Base-by-base conservation (phyloP, 148 eudicot species). In the Chenopodium suecicum region DNA sequence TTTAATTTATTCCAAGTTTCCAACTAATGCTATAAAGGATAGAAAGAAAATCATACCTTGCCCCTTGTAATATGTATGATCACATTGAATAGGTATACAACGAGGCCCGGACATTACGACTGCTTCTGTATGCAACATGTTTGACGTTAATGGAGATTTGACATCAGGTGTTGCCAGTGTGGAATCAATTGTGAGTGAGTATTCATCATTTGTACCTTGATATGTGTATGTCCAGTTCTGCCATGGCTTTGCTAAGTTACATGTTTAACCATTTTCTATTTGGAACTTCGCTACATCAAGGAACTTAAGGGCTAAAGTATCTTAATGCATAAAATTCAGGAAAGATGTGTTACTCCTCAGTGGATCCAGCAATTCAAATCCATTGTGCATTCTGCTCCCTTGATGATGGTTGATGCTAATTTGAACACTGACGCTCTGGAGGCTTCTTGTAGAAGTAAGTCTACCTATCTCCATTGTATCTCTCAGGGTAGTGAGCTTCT, bases 331-430 rank as follows among this genome's bases (percentile, higher is more conserved):
- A 73, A 52, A 74, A 84, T 80, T 65, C 86, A 94, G 99, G 99
- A 96, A 83, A 89, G 77, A 78, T 88, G 79, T 86, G 90, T 96
- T 67, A 88, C 91, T 56, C 93, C 95, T 27, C 89, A 86, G 67
- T 94, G 98, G 99, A 91, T 96, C 84, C 81, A 54, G 80, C 85
- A 80, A 50, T 96, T 94, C 82, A 86, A 73, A 60, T 74, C 79
- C 69, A 81, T 76, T 62, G 71, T 96, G 63, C 27, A 70, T 46
- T 83, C 86, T 86, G 89, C 97, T 83, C 97, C 97, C 6, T 17
- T 96, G 63, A 62, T 94, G 92, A 89, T 96, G 95, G 87, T 94
- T 82, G 99, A 96, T 91, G 98, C 99, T 79, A 96, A 96, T 83
- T 89, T 96, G 86, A 94, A 91, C 81, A 83, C 89, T 79, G 80